Base-by-base conservation (phyloP, 192 early-diverging fungal genomes). In the Backusella tarrabulga region DNA sequence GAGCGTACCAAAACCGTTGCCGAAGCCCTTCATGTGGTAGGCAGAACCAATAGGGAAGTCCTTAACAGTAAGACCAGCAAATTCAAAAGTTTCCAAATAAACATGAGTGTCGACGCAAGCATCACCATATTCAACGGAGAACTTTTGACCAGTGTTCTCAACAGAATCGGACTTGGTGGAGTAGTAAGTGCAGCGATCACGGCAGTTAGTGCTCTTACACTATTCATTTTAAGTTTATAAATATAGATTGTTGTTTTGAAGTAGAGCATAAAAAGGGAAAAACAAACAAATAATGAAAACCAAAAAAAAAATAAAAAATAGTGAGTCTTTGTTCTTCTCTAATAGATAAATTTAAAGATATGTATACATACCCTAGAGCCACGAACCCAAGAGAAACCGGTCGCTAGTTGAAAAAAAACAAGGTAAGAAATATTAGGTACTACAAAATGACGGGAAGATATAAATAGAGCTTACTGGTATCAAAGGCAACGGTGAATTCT, bases 401-500 rank as follows among this genome's bases (percentile, higher is more conserved):
- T 76, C 29, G 77, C 80, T 72, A 50, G 32, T 72, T 72, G 19
- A 72, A 72, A 44, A 71, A 36, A 38, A 68, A 54, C 7, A 21
- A 29, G 19, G 9, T 23, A 63, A 63, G 52, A 21, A 63, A 50
- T 50, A 50, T 50, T 63, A 63, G 23, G 56, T 63, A 63, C 21
- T 63, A 26, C 17, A 68, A 70, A 40, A 19, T n/a, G 21, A 70
- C 12, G 36, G n/a, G 21, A 29, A 70, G 23, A 29, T 63, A 29
- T 26, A 63, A 63, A 63, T 63, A 23, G n/a, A 12, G 17, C 71
- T 36, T 72, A 72, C 71, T 72, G 14, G 97, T 99, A 84, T 99
- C 97, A 68, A 96, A 96, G 68, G 96, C 92, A 46, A 97, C 93
- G 67, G 89, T 91, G 89, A 99, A 99, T 29, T 86, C 91, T 86